Evolutionary conservation across 2,329 filamentous ascomycete genomes (phyloP).

Genomic region (Cryphonectria carpinicola): DNA sequence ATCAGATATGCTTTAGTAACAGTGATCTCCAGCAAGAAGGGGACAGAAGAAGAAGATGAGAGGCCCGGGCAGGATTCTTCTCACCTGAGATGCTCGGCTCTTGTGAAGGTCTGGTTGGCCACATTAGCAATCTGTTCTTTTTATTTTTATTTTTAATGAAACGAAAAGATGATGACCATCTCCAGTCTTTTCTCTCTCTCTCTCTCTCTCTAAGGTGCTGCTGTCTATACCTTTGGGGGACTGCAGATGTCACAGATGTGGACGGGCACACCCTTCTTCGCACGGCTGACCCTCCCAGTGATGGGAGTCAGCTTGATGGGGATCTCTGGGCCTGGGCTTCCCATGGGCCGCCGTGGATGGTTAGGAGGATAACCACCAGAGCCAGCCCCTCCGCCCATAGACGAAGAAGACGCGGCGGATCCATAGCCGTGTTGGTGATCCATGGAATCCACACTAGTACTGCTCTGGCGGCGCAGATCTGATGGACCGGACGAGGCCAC

Average conservation of each 20-base stretch:
- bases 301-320: conserved; percentile 59
- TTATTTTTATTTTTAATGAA: background rate
- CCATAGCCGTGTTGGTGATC: conserved; percentile 45
- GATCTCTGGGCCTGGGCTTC: conserved; percentile 41
- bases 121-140: conserved; percentile 31
- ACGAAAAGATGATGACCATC: background rate
- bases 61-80: conserved; percentile 19
- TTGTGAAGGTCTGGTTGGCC: conserved; percentile 58
- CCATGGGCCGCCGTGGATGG: conserved; percentile 47
- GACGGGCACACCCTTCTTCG: conserved; percentile 63
- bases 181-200: background rate
- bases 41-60: background rate
- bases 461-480: conserved; percentile 46
- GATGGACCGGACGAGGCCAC: conserved; percentile 35
- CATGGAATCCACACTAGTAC: conserved; percentile 54
- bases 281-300: conserved; percentile 59
- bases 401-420: conserved; percentile 40
- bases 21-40: conserved; percentile 20
- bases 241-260: conserved; percentile 58
- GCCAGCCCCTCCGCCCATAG: conserved; percentile 36
- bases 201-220: background rate
- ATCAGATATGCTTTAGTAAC: conserved; percentile 34
- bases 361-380: conserved; percentile 30
- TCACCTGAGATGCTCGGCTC: conserved; percentile 66
- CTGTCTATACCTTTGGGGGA: conserved; percentile 52